Evolutionary conservation across 768 basidiomycete genomes (phyloP).

Genomic region (Aureoboletus auriporus): DNA sequence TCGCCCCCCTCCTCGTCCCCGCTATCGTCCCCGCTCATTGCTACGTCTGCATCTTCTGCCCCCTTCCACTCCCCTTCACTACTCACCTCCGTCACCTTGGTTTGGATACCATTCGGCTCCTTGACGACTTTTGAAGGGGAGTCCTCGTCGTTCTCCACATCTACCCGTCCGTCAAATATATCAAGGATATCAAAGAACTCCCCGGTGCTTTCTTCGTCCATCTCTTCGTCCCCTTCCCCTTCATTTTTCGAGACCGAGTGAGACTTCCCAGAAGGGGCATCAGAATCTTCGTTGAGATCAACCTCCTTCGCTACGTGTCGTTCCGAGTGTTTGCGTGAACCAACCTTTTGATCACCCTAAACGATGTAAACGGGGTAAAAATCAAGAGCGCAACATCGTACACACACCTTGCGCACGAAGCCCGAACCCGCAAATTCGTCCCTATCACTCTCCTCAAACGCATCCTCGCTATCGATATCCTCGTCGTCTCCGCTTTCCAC

Average conservation of each 20-base stretch:
- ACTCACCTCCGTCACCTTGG: constrained; percentile 51
- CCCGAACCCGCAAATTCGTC: constrained; percentile 69
- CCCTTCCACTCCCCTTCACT: constrained; percentile 26
- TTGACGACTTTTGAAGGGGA: constrained; percentile 8
- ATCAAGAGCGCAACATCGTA: neutral
- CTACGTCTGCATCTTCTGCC: constrained; percentile 21
- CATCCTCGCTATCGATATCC: constrained; percentile 81
- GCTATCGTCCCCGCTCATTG: constrained; percentile 35
- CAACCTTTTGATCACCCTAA: constrained; percentile 21
- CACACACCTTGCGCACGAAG: constrained; percentile 27
- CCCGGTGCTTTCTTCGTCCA: constrained; percentile 45
- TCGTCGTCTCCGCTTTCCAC: constrained; percentile 76
- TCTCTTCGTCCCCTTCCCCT: constrained; percentile 40
- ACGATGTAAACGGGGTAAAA: neutral
- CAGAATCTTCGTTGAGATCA: constrained; percentile 59
- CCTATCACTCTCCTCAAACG: constrained; percentile 78
- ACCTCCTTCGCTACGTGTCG: constrained; percentile 45
- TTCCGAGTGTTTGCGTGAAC: constrained; percentile 9
- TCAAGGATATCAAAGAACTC: constrained; percentile 65
- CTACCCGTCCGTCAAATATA: constrained; percentile 59
- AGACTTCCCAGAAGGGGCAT: constrained; percentile 26
- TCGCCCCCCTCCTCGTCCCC: constrained; percentile 29
- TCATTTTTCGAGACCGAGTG: constrained; percentile 19
- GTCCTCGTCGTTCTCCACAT: constrained; percentile 21
- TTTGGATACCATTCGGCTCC: constrained; percentile 34